These are phyloP conservation scores for Schizothecium vesticola DNA, from an alignment of 495 filamentous ascomycete species.

Conservation along the genomic window DNA sequence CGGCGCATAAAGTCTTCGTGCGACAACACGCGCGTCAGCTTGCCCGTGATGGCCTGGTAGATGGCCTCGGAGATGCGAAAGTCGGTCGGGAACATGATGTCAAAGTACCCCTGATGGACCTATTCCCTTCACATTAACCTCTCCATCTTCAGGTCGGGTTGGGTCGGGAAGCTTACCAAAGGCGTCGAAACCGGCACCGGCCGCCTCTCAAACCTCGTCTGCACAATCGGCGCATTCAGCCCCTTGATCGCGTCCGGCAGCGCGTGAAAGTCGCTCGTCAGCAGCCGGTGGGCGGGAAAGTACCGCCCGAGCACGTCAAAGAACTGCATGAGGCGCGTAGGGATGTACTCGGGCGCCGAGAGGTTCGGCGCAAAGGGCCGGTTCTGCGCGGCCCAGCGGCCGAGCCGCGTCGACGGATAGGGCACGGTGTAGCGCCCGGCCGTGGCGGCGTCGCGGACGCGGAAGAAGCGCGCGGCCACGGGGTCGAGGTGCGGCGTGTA, in stretches of 20 bases:
- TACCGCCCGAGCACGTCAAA: conserved; percentile 80
- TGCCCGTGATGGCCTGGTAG: conserved; percentile 86
- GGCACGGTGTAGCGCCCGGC: conserved; percentile 43
- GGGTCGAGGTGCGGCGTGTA: conserved; percentile 77
- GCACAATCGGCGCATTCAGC: conserved; percentile 88
- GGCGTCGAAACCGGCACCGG: conserved; percentile 88
- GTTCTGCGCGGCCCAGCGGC: conserved; percentile 53
- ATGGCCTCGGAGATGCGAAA: conserved; percentile 83
- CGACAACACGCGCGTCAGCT: conserved; percentile 72
- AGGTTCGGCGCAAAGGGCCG: conserved; percentile 69
- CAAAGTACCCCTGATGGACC: conserved; percentile 98
- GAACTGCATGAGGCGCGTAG: conserved; percentile 91
- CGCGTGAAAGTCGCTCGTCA: conserved; percentile 86
- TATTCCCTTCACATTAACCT: conserved; percentile 23
- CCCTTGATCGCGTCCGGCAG: conserved; percentile 78
- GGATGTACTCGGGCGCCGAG: conserved; percentile 82
- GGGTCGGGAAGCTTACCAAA: conserved; percentile 56
- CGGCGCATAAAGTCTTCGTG: conserved; percentile 86
- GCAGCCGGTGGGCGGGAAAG: conserved; percentile 82
- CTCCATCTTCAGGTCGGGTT: background rate
- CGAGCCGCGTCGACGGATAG: conserved; percentile 51
- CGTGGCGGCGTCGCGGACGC: conserved; percentile 62
- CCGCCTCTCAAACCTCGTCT: conserved; percentile 79
- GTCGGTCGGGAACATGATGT: conserved; percentile 96
- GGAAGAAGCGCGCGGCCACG: conserved; percentile 72